Percentiles rank a stretch among this genome's conserved stretches.
Conservation (phyloP, 768 basidiomycete genomes). For the Hericium rajendrae region DNA sequence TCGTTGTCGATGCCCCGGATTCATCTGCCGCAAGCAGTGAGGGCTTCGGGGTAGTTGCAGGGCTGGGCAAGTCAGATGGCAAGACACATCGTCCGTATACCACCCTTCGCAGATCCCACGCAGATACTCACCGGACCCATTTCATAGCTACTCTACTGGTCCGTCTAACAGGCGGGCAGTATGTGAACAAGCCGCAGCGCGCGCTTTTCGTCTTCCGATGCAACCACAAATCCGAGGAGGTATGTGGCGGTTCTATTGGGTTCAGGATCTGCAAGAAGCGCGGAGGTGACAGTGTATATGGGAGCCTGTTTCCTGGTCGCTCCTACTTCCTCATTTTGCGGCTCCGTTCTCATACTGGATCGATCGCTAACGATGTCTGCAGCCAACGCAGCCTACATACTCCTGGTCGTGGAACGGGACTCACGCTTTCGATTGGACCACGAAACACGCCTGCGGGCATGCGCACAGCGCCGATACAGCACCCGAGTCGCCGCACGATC, state of each 20-base stretch:
- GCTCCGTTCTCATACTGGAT: no score
- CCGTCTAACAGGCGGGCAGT: constrained; percentile 19
- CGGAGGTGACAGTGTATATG: no score
- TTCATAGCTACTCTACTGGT: constrained; percentile 17
- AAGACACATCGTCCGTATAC: background rate
- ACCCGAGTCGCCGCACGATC: constrained; percentile 3
- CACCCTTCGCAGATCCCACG: background rate
- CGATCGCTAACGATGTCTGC: background rate
- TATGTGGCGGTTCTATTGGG: constrained; percentile 6
- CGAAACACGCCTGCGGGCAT: constrained; percentile 20
- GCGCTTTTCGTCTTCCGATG: constrained; percentile 21
- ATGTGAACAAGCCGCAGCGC: constrained; percentile 18
- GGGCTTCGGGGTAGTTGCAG: background rate
- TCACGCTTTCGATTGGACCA: constrained; percentile 19
- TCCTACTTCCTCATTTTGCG: no score
- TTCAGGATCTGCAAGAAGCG: no score
- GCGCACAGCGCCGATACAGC: constrained; percentile 1
- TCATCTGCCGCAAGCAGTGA: background rate
- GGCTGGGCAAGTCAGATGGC: background rate
- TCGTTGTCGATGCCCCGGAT: background rate
- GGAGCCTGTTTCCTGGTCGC: no score
- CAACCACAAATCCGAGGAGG: constrained; percentile 19
- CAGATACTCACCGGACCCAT: background rate
- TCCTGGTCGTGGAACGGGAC: constrained; percentile 19
- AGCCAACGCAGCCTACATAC: background rate